Percentiles rank a stretch among this genome's conserved stretches.
These are phyloP conservation scores for Excoecaria agallocha DNA, from an alignment of 345 rosid species.

Conservation along the genomic window DNA sequence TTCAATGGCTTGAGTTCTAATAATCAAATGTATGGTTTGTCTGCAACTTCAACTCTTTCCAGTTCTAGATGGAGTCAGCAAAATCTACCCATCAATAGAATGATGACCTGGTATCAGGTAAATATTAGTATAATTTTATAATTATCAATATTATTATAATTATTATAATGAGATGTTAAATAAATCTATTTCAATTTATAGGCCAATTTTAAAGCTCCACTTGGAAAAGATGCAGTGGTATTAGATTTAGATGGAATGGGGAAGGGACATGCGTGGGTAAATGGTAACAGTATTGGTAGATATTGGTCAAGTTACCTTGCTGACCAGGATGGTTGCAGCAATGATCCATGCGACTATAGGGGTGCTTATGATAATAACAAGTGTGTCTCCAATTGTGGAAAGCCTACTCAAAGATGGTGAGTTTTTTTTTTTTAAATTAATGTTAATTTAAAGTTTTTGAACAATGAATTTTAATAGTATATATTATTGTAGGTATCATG, in stretches of 20 bases:
- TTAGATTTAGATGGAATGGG: conserved; percentile 18
- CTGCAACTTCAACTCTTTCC: not conserved
- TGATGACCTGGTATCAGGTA: conserved; percentile 27
- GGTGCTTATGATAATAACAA: conserved; percentile 16
- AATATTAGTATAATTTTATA: not conserved
- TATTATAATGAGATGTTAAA: no score
- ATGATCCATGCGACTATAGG: conserved; percentile 18
- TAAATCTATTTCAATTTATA: not conserved
- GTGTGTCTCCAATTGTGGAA: conserved; percentile 44
- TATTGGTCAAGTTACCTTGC: no score
- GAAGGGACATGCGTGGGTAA: conserved; percentile 26
- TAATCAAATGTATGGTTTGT: not conserved
- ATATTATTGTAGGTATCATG: no score
- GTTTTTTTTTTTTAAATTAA: no score
- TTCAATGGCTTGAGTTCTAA: conserved; percentile 5
- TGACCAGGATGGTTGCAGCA: conserved; percentile 4
- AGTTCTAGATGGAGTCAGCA: conserved; percentile 11
- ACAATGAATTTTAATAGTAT: no score
- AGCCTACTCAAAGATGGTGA: conserved; percentile 59
- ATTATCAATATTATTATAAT: no score
- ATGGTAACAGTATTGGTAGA: no score
- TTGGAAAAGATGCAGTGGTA: conserved; percentile 20
- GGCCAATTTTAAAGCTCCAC: conserved; percentile 21
- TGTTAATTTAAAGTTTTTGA: no score
- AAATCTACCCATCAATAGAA: conserved; percentile 10